These are phyloP conservation scores for Polyplosphaeria fusca DNA, from an alignment of 495 filamentous ascomycete species.

Conservation along the genomic window DNA sequence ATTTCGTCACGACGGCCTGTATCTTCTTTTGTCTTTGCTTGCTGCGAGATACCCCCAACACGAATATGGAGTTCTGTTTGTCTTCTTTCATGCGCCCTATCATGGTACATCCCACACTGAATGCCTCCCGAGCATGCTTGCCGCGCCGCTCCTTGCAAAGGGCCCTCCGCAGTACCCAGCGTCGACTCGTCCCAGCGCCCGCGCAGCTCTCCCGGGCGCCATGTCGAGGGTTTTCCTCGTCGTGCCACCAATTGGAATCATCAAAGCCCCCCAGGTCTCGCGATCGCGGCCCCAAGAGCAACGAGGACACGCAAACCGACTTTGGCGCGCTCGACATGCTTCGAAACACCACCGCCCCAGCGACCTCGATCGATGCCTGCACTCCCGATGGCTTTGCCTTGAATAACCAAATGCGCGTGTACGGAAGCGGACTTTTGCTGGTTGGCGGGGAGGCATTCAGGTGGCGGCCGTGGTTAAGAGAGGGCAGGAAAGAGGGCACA, in stretches of 20 bases:
- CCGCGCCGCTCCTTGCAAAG: too few species aligned
- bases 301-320: slow-evolving; percentile 69
- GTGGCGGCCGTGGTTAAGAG: slow-evolving; percentile 75
- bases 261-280: slow-evolving; percentile 39
- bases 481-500: slow-evolving; percentile 28
- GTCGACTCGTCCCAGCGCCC: too few species aligned
- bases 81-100: too few species aligned
- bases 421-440: slow-evolving; percentile 66
- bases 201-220: neutral
- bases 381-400: slow-evolving; percentile 74
- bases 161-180: neutral
- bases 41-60: too few species aligned
- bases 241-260: neutral
- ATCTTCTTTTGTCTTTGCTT: too few species aligned
- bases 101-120: too few species aligned
- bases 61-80: too few species aligned
- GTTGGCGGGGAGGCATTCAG: slow-evolving; percentile 80
- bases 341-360: slow-evolving; percentile 67
- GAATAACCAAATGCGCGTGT: slow-evolving; percentile 69
- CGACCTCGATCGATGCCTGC: slow-evolving; percentile 79
- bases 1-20: too few species aligned
- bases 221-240: slow-evolving; percentile 6
- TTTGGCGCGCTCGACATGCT: slow-evolving; percentile 75
- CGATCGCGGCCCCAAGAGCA: slow-evolving; percentile 58
- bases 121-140: too few species aligned